Evolutionary conservation across 768 basidiomycete species (phyloP).

Genomic region (Baorangia bicolor): DNA sequence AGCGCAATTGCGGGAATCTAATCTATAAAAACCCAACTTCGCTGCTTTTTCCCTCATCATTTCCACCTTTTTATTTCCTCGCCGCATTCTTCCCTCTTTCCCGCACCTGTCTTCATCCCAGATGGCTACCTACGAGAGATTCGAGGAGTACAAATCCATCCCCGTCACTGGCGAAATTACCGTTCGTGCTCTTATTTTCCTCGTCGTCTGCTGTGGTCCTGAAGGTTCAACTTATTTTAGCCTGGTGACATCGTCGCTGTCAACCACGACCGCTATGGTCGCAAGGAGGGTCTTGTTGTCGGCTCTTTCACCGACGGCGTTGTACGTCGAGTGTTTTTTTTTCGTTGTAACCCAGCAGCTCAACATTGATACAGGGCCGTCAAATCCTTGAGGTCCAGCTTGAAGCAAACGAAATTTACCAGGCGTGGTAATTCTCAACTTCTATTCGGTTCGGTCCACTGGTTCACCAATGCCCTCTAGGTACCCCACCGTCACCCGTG

Average conservation of each 20-base stretch:
- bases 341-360: neutral
- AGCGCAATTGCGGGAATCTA: slow-evolving; percentile 35
- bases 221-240: slow-evolving; percentile 33
- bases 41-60: slow-evolving; percentile 25
- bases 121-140: slow-evolving; percentile 40
- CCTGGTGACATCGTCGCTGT: slow-evolving; percentile 83
- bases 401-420: slow-evolving; percentile 64
- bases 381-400: slow-evolving; percentile 83
- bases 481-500: slow-evolving; percentile 78
- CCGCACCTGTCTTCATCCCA: slow-evolving; percentile 25
- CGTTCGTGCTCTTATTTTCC: slow-evolving; percentile 17
- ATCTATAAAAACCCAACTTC: slow-evolving; percentile 48
- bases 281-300: slow-evolving; percentile 77
- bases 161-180: slow-evolving; percentile 37
- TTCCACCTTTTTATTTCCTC: slow-evolving; percentile 29
- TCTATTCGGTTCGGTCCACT: neutral
- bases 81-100: slow-evolving; percentile 15
- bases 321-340: slow-evolving; percentile 42
- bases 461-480: slow-evolving; percentile 33
- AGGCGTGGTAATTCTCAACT: slow-evolving; percentile 52
- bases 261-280: slow-evolving; percentile 58
- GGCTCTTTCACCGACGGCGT: slow-evolving; percentile 69
- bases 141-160: slow-evolving; percentile 30
- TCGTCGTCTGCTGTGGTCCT: neutral
- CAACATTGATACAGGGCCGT: slow-evolving; percentile 54